Conservation (phyloP, 2,329 filamentous ascomycete genomes). For the Xylariaceae sp. region DNA sequence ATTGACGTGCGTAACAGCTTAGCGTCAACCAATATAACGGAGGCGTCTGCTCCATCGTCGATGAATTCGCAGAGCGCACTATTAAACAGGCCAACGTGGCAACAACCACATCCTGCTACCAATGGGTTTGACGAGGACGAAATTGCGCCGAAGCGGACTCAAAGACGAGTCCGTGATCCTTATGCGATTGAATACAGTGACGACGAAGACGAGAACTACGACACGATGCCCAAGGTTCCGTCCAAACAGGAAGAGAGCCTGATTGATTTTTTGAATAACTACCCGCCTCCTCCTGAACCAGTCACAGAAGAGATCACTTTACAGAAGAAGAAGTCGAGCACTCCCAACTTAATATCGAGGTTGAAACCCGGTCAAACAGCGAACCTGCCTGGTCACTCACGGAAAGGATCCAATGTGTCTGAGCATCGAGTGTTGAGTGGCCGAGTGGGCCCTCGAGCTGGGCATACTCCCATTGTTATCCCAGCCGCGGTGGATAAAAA, state of each 20-base stretch:
- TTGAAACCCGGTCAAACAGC: constrained; percentile 39
- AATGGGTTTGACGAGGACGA: constrained; percentile 46
- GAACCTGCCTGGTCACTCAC: constrained; percentile 18
- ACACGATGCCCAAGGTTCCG: constrained; percentile 40
- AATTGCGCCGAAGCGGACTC: constrained; percentile 65
- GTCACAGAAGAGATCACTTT: constrained; percentile 33
- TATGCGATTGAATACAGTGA: constrained; percentile 87
- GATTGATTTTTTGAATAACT: constrained; percentile 67
- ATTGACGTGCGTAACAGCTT: constrained; percentile 53
- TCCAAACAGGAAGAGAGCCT: constrained; percentile 59
- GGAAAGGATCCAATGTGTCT: constrained; percentile 27
- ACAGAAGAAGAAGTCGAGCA: constrained; percentile 60
- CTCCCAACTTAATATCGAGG: constrained; percentile 57
- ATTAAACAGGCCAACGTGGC: constrained; percentile 40
- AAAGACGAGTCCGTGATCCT: constrained; percentile 74
- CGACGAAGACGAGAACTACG: constrained; percentile 52
- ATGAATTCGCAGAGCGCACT: constrained; percentile 72
- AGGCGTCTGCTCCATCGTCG: constrained; percentile 58
- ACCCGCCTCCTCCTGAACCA: constrained; percentile 57
- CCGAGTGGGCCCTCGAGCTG: constrained; percentile 35
- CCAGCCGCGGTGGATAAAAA: constrained; percentile 43
- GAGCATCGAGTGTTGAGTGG: constrained; percentile 38
- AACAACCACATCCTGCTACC: constrained; percentile 26
- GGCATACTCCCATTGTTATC: constrained; percentile 51
- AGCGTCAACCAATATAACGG: constrained; percentile 52